Conservation (phyloP, 495 filamentous ascomycete species). For the Rhizodiscina lignyota region DNA sequence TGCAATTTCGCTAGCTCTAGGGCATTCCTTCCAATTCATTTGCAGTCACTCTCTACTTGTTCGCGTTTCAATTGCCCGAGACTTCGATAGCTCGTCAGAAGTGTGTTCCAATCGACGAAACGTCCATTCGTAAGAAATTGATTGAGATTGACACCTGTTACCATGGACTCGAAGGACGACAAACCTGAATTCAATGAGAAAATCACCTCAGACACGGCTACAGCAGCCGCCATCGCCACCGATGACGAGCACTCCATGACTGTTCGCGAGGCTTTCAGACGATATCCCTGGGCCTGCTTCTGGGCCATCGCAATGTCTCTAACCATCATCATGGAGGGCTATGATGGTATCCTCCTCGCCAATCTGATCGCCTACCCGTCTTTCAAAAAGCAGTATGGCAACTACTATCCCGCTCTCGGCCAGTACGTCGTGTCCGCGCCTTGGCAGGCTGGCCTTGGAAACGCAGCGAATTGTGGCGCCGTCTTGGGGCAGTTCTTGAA, state of each 20-base stretch:
- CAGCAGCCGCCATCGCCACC: no score
- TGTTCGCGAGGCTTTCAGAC: conserved; percentile 12
- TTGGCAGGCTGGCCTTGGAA: conserved; percentile 18
- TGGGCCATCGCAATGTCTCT: conserved; percentile 24
- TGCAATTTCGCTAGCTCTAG: no score
- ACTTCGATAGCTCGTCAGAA: no score
- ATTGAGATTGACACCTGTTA: no score
- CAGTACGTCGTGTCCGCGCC: conserved; percentile 11
- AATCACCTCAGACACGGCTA: no score
- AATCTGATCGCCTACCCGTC: conserved; percentile 20
- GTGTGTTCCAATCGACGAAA: no score
- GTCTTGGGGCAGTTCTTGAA: conserved; percentile 22
- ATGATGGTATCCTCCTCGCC: conserved; percentile 21
- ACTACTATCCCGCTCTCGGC: conserved; percentile 11
- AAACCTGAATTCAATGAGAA: no score
- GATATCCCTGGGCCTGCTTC: conserved; percentile 19
- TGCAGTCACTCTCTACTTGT: no score
- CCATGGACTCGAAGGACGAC: no score
- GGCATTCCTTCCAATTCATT: no score
- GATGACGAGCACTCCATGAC: conserved; percentile 15
- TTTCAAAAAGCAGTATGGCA: conserved; percentile 19
- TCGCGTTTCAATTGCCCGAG: no score
- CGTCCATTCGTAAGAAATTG: no score
- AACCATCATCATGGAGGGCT: conserved; percentile 29
- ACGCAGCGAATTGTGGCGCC: conserved; percentile 17